Base-by-base conservation (phyloP, 1,139 yeast species). In the Hemisphaericaspora subhashii region DNA sequence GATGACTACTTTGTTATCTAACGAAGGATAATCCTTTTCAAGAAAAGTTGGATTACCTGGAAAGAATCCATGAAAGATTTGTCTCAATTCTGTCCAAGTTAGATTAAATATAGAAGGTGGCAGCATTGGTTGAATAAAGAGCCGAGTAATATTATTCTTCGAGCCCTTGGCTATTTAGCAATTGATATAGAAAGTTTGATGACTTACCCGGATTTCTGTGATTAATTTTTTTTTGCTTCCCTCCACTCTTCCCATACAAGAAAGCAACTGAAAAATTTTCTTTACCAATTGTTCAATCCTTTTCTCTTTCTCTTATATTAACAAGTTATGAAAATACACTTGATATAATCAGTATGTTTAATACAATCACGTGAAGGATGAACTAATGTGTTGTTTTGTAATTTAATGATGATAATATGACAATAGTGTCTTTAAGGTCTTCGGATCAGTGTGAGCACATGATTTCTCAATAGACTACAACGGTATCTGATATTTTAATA, bases 391-490 rank as follows among this genome's bases (percentile, higher is more conserved):
- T 11, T n/a, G n/a, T n/a, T n/a, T 8, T 10, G 4, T 8, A 28
- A 47, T 35, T 53, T 68, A 78, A 74, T 77, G 81, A 76, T 63
- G 66, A 58, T 41, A 49, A 48, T 46, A 55, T 43, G 40, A 40
- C 32, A 31, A 20, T 36, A 39, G 48, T 45, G 48, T 43, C 83
- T 76, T 68, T 79, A 79, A 77, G 82, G 62, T 66, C 57, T 48
- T 54, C 49, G 55, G 54, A 48, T 71, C 82, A 53, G 57, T 83
- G 89, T 80, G 79, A 76, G 87, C 85, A 77, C 84, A 77, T 66
- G 82, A 78, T 79, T 79, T 79, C 83, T 81, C 84, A 81, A 81
- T 79, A 83, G 97, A 90, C 98, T 89, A 89, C 97, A 89, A 89
- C 98, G 98, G 98, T 89, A 89, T 89, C 98, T 89, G 98, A 89